Conservation (phyloP, 495 filamentous ascomycete genomes). For the Acidiella bohemica region DNA sequence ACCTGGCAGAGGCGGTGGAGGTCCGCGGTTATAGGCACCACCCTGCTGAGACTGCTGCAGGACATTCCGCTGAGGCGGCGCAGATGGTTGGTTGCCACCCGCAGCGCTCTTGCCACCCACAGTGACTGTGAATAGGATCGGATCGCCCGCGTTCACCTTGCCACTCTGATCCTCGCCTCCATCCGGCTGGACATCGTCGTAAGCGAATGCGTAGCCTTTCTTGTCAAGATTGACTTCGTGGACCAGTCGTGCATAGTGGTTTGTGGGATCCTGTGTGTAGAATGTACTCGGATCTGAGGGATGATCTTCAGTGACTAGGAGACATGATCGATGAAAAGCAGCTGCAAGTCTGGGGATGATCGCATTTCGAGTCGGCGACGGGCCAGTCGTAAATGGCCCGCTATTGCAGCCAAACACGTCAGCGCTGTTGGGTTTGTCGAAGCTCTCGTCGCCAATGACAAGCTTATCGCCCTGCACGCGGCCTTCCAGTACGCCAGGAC, state of each 20-base stretch:
- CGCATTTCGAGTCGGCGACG: constrained; percentile 34
- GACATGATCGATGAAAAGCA: constrained; percentile 53
- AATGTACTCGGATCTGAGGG: constrained; percentile 29
- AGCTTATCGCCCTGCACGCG: constrained; percentile 38
- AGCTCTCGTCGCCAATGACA: constrained; percentile 39
- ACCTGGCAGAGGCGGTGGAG: constrained; percentile 3
- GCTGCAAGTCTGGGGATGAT: constrained; percentile 55
- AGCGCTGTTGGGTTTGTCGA: constrained; percentile 41
- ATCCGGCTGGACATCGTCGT: constrained; percentile 56
- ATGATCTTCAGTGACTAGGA: constrained; percentile 30
- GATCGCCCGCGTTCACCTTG: constrained; percentile 44
- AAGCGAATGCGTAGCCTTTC: constrained; percentile 63
- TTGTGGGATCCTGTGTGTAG: constrained; percentile 46
- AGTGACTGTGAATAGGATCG: constrained; percentile 44
- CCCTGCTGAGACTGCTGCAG: neutral
- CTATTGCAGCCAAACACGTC: constrained; percentile 62
- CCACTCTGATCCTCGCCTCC: constrained; percentile 49
- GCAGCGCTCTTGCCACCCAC: constrained; percentile 40
- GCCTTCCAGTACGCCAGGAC: constrained; percentile 38
- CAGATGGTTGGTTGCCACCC: constrained; percentile 1
- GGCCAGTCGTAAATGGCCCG: constrained; percentile 49
- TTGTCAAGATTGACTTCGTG: constrained; percentile 49
- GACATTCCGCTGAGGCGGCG: neutral
- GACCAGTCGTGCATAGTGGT: constrained; percentile 57
- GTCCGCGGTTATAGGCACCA: constrained; percentile 3